These are phyloP conservation scores for Penicillium sp. DNA, from an alignment of 2,329 filamentous ascomycete species.

Conservation along the genomic window DNA sequence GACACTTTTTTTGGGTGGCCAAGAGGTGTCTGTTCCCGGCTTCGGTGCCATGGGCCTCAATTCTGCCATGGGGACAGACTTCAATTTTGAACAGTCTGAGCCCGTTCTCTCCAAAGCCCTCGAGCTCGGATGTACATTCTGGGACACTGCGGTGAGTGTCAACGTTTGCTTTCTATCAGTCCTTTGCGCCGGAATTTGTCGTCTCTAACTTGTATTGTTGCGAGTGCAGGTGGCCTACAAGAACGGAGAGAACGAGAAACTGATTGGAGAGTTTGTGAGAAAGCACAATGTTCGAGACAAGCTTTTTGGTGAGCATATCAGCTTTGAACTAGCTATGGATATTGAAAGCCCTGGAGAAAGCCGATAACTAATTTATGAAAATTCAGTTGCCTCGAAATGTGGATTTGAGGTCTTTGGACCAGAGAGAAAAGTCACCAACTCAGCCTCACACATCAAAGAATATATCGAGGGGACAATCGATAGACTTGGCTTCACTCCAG, in stretches of 20 bases:
- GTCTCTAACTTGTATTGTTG: too few relatives aligned
- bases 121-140: slow-evolving; percentile 49
- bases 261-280: slow-evolving; percentile 53
- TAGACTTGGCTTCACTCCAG: slow-evolving; percentile 50
- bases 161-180: too few relatives aligned
- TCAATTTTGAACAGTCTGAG: slow-evolving; percentile 49
- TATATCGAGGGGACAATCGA: slow-evolving; percentile 55
- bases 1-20: slow-evolving; percentile 42
- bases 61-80: slow-evolving; percentile 45
- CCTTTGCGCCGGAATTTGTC: too few relatives aligned
- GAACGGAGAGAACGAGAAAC: slow-evolving; percentile 52
- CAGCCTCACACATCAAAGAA: slow-evolving; percentile 47
- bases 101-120: slow-evolving; percentile 53
- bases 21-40: slow-evolving; percentile 45
- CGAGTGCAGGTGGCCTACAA: slow-evolving; percentile 41
- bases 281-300: slow-evolving; percentile 55
- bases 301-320: slow-evolving; percentile 43
- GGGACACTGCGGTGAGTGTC: slow-evolving; percentile 41
- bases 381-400: slow-evolving; percentile 53
- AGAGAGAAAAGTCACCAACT: slow-evolving; percentile 43
- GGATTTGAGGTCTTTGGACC: slow-evolving; percentile 44
- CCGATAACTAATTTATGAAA: background rate
- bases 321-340: background rate
- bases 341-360: too few relatives aligned
- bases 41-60: slow-evolving; percentile 56